Percentiles rank a stretch among this genome's conserved stretches.
phyloP scores from a whole-genome alignment of 2,329 filamentous ascomycete species.

The Monosporascus sp. region DNA sequence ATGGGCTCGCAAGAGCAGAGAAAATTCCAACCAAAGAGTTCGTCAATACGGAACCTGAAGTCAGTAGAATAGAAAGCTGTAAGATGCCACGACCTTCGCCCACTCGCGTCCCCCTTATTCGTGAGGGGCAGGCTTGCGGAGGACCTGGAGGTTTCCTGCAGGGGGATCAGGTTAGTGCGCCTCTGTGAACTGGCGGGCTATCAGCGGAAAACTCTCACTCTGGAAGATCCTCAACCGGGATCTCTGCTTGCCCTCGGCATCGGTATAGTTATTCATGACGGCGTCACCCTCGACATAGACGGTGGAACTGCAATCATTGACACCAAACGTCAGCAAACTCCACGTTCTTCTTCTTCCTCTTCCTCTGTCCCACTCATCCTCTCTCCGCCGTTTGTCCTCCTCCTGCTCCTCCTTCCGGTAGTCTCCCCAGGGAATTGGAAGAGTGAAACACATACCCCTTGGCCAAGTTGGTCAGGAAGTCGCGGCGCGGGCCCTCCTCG shows the following conservation, averaged over 20 bases:
- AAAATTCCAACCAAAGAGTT: too few species aligned
- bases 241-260: conserved; percentile 63
- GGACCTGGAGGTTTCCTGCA: conserved; percentile 41
- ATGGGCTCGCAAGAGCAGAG: too few species aligned
- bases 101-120: conserved; percentile 1
- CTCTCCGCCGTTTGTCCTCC: background rate
- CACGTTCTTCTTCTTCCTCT: background rate
- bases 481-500: conserved; percentile 60
- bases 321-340: conserved; percentile 6
- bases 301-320: conserved; percentile 51
- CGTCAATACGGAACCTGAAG: too few species aligned
- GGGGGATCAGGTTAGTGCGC: conserved; percentile 1
- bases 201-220: conserved; percentile 50
- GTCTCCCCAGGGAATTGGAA: background rate
- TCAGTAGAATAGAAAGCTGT: too few species aligned
- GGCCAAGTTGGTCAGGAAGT: conserved; percentile 65
- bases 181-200: background rate
- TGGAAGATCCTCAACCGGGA: conserved; percentile 66
- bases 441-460: conserved; percentile 67
- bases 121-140: conserved; percentile 26
- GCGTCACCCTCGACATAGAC: conserved; percentile 83
- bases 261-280: conserved; percentile 59
- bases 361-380: background rate
- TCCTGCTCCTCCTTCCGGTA: background rate
- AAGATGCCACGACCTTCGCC: too few species aligned